Percentiles rank a stretch among this genome's conserved stretches.
phyloP scores from a whole-genome alignment of 352 stramenopile species.

The Pythium sukuiense region DNA sequence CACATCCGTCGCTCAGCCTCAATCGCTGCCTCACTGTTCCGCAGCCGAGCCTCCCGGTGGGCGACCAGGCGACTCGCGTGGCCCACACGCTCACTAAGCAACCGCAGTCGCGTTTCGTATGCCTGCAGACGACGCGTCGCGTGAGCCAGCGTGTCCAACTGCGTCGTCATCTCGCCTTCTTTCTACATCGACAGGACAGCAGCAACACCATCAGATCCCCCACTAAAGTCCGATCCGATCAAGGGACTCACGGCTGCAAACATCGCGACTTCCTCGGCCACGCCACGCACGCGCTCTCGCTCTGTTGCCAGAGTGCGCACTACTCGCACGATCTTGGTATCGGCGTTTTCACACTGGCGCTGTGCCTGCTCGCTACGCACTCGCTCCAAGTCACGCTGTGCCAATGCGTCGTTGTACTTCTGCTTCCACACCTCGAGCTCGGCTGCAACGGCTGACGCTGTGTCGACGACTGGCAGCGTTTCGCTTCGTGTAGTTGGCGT shows the following conservation, averaged over 20 bases:
- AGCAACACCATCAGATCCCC: not conserved
- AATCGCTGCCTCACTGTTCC: constrained; percentile 70
- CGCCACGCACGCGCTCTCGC: constrained; percentile 42
- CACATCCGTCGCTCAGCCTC: constrained; percentile 36
- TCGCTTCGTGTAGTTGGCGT: not conserved
- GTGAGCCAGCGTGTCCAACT: constrained; percentile 44
- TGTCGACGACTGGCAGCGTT: not conserved
- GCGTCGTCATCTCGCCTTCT: constrained; percentile 44
- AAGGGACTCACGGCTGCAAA: constrained; percentile 40
- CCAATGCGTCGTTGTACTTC: constrained; percentile 46
- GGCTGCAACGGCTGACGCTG: constrained; percentile 16
- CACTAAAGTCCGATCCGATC: not conserved
- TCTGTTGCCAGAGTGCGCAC: constrained; percentile 52
- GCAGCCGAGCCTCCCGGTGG: constrained; percentile 53
- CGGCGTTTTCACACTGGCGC: constrained; percentile 27
- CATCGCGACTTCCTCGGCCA: constrained; percentile 43
- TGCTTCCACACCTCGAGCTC: constrained; percentile 56
- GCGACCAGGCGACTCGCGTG: constrained; percentile 42
- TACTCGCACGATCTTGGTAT: constrained; percentile 45
- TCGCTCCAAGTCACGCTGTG: constrained; percentile 60
- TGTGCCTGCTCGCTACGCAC: constrained; percentile 34
- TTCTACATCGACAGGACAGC: constrained; percentile 14
- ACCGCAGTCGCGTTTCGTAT: constrained; percentile 39
- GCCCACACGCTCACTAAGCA: constrained; percentile 41
- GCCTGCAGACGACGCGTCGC: constrained; percentile 36